Evolutionary conservation across 1,139 yeast genomes (phyloP).

Genomic region (Saccharomyces hybrid): DNA sequence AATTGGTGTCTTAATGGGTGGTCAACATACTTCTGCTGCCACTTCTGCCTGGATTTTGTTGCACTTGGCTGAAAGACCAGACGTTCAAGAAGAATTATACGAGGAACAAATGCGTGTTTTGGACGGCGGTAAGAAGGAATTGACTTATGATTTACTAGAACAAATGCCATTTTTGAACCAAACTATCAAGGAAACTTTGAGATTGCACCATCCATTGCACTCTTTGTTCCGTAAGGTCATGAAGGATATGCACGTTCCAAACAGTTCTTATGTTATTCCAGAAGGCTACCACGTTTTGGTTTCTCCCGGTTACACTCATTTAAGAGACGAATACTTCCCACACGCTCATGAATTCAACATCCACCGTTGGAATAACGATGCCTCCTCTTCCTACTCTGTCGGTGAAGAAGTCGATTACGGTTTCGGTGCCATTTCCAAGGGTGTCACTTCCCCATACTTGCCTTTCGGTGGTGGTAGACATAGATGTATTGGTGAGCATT

Average conservation of each 20-base stretch:
- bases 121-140: constrained; percentile 48
- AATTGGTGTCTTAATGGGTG: constrained; percentile 97
- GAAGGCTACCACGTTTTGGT: constrained; percentile 83
- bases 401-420: constrained; percentile 78
- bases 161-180: constrained; percentile 75
- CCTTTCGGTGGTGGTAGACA: constrained; percentile 99
- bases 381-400: constrained; percentile 34
- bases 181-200: constrained; percentile 82
- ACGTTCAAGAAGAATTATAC: constrained; percentile 71
- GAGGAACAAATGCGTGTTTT: constrained; percentile 63
- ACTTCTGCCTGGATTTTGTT: constrained; percentile 92
- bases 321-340: constrained; percentile 70
- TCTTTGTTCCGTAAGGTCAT: constrained; percentile 89
- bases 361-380: constrained; percentile 71
- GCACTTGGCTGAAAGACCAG: constrained; percentile 81
- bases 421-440: constrained; percentile 91
- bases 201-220: constrained; percentile 94
- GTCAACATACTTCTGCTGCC: constrained; percentile 95
- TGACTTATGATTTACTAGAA: constrained; percentile 76
- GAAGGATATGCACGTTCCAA: constrained; percentile 72
- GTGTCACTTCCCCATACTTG: constrained; percentile 89
- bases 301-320: constrained; percentile 87
- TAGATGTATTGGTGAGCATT: constrained; percentile 97
- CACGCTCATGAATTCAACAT: constrained; percentile 66
- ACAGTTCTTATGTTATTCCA: constrained; percentile 75